These are phyloP conservation scores for Funneliformis mosseae DNA, from an alignment of 192 early-diverging fungal genomes.

Conservation along the genomic window DNA sequence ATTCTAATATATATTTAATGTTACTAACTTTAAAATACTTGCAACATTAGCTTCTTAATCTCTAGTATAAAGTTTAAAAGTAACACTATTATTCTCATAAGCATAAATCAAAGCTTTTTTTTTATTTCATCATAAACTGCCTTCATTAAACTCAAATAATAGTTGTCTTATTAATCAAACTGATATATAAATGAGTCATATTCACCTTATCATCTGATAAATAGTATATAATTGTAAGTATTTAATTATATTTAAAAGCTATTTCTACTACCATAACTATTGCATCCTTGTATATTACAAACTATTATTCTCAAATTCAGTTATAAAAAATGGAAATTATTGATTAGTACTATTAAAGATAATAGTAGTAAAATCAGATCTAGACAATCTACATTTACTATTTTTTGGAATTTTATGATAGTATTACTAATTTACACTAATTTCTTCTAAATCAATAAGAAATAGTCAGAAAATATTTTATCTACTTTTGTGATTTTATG, in stretches of 20 bases:
- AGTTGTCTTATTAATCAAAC: constrained; percentile 23
- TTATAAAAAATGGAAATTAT: too few relatives aligned
- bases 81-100: constrained; percentile 16
- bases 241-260: constrained; percentile 32
- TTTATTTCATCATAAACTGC: constrained; percentile 28
- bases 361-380: too few relatives aligned
- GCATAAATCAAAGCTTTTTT: constrained; percentile 33
- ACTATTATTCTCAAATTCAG: too few relatives aligned
- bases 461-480: too few relatives aligned
- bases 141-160: constrained; percentile 32
- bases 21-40: constrained; percentile 33
- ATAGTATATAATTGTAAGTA: constrained; percentile 31
- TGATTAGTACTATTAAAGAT: too few relatives aligned
- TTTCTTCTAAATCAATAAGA: too few relatives aligned
- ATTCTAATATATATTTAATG: too few relatives aligned
- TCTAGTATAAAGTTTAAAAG: constrained; percentile 35
- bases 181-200: constrained; percentile 17
- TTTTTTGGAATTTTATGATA: too few relatives aligned
- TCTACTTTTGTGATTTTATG: too few relatives aligned
- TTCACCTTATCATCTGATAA: constrained; percentile 34
- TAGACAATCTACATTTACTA: too few relatives aligned
- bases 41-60: constrained; percentile 33
- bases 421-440: too few relatives aligned
- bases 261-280: constrained; percentile 26
- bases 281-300: too few relatives aligned